Percentiles rank a stretch among this genome's conserved stretches.
phyloP scores from a whole-genome alignment of 2,329 filamentous ascomycete genomes.

The Epichloe aotearoae region DNA sequence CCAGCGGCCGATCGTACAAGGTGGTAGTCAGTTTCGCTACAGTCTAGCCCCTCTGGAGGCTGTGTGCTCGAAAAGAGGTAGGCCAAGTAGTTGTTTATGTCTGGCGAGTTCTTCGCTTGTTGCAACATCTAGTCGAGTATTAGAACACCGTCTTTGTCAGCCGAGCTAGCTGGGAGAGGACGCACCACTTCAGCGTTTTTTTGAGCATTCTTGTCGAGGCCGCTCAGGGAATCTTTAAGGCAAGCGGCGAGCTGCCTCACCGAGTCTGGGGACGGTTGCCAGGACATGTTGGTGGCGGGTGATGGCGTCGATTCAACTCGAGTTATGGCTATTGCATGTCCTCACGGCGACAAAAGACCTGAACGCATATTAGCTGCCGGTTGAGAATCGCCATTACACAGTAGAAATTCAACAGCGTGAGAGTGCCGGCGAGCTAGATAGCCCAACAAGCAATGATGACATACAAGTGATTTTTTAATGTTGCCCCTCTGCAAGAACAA shows the following conservation, averaged over 20 bases:
- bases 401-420: not conserved
- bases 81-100: conserved; percentile 94
- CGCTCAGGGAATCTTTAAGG: conserved; percentile 84
- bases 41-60: conserved; percentile 45
- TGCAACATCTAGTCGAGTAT: conserved; percentile 61
- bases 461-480: not conserved
- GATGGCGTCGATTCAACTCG: not conserved
- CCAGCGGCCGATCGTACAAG: conserved; percentile 76
- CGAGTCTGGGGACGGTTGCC: conserved; percentile 81
- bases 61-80: conserved; percentile 70
- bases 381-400: not conserved
- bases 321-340: not conserved
- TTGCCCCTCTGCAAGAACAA: conserved; percentile 4
- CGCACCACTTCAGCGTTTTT: conserved; percentile 82
- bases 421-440: not conserved
- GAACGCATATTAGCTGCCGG: not conserved
- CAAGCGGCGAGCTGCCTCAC: conserved; percentile 80
- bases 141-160: conserved; percentile 1
- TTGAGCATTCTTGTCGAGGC: conserved; percentile 63
- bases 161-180: not conserved
- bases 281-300: conserved; percentile 51
- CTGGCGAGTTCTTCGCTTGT: conserved; percentile 76
- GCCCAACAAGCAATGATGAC: not conserved
- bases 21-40: conserved; percentile 50
- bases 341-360: not conserved